Conservation (phyloP, 768 basidiomycete species). For the Hygrophoropsis aurantiaca region DNA sequence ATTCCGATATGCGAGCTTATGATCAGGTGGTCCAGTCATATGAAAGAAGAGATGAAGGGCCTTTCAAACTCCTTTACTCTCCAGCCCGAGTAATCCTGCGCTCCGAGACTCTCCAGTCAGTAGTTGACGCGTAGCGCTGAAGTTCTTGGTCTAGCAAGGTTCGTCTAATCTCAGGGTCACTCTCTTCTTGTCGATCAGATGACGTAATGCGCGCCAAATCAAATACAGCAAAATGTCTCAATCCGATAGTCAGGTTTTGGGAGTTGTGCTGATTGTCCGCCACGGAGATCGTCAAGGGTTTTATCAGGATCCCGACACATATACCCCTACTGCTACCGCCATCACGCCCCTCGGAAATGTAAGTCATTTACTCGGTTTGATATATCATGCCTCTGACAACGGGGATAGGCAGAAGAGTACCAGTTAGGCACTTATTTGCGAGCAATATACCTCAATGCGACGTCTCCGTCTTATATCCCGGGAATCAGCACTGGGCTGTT, state of each 20-base stretch:
- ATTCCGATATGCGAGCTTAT: too few species aligned
- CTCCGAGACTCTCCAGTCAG: too few species aligned
- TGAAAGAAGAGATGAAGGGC: too few species aligned
- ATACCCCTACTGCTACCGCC: slow-evolving; percentile 53
- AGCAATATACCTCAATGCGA: slow-evolving; percentile 50
- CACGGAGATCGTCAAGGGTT: slow-evolving; percentile 67
- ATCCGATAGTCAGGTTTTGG: slow-evolving; percentile 39
- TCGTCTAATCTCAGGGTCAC: too few species aligned
- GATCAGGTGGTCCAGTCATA: too few species aligned
- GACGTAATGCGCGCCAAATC: too few species aligned
- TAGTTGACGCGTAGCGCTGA: too few species aligned
- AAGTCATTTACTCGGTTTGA: slow-evolving; percentile 11
- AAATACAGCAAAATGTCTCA: slow-evolving; percentile 8
- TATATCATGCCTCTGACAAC: too few species aligned
- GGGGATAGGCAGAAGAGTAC: slow-evolving; percentile 43
- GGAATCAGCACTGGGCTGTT: slow-evolving; percentile 35
- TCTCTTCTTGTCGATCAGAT: too few species aligned
- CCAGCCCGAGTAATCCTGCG: too few species aligned
- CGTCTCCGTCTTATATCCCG: slow-evolving; percentile 53
- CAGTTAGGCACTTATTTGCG: slow-evolving; percentile 55
- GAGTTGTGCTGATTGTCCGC: slow-evolving; percentile 55
- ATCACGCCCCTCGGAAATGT: slow-evolving; percentile 72
- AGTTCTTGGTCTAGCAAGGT: too few species aligned
- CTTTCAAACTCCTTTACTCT: too few species aligned
- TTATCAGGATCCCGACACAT: slow-evolving; percentile 61